Conservation (phyloP, 148 eudicot genomes). For the Linanthus parryae region DNA sequence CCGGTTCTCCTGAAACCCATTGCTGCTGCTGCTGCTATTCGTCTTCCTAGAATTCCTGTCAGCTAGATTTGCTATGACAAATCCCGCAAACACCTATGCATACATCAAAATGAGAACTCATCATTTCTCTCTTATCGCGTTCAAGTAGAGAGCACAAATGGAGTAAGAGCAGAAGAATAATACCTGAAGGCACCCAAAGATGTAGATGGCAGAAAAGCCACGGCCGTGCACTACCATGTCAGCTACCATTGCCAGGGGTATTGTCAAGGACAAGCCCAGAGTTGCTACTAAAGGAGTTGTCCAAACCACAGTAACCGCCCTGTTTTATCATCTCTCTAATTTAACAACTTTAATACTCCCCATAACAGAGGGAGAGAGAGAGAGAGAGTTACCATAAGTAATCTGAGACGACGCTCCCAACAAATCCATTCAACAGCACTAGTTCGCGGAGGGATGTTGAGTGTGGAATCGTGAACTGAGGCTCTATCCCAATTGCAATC, state of each 20-base stretch:
- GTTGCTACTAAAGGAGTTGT: constrained; percentile 30
- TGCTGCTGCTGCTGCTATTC: too few relatives aligned
- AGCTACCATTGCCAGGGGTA: constrained; percentile 24
- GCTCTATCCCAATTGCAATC: constrained; percentile 26
- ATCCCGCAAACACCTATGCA: constrained; percentile 35
- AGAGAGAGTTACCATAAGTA: constrained; percentile 24
- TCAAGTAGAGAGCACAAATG: background rate
- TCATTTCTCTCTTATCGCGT: too few relatives aligned
- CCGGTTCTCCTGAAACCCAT: too few relatives aligned
- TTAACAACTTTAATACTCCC: too few relatives aligned
- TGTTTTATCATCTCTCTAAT: too few relatives aligned
- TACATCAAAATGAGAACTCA: background rate
- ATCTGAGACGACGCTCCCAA: constrained; percentile 28
- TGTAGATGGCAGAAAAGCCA: constrained; percentile 19
- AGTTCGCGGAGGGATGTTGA: constrained; percentile 17
- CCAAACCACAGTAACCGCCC: constrained; percentile 28
- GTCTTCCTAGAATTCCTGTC: too few relatives aligned
- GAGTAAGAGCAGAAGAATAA: background rate
- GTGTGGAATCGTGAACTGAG: constrained; percentile 21
- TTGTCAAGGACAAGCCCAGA: constrained; percentile 23
- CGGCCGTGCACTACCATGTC: constrained; percentile 22
- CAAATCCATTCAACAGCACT: constrained; percentile 21
- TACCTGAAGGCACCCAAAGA: constrained; percentile 21
- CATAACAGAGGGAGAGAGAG: too few relatives aligned
- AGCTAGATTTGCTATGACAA: constrained; percentile 24